Evolutionary conservation across 2,329 filamentous ascomycete species (phyloP).

Genomic region (Sporothrix curviconia): DNA sequence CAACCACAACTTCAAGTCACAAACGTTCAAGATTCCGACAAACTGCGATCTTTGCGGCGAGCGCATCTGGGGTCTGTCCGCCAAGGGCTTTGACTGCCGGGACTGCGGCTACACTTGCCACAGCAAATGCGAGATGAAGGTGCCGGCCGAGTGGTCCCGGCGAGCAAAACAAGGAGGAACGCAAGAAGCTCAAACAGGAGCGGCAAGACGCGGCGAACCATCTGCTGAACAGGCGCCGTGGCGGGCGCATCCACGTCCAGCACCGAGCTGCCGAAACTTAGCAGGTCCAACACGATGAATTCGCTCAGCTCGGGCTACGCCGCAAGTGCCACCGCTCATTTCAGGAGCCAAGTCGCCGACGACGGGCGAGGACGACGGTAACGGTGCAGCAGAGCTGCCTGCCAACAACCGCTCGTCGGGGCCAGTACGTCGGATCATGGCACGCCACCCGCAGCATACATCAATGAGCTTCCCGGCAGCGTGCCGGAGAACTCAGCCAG

Average conservation of each 20-base stretch:
- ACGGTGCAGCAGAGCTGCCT: constrained; percentile 30
- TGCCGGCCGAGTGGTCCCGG: constrained; percentile 92
- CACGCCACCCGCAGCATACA: constrained; percentile 76
- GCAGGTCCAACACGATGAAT: constrained; percentile 79
- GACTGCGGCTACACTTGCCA: constrained; percentile 98
- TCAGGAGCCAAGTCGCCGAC: constrained; percentile 52
- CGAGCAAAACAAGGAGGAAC: constrained; percentile 88
- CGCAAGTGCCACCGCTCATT: constrained; percentile 68
- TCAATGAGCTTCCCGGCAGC: constrained; percentile 58
- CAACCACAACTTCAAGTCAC: constrained; percentile 97
- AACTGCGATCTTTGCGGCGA: constrained; percentile 97
- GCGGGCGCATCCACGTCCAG: constrained; percentile 33
- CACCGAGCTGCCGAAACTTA: constrained; percentile 61
- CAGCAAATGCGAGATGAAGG: constrained; percentile 98
- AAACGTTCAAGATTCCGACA: constrained; percentile 98
- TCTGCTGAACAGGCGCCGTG: constrained; percentile 42
- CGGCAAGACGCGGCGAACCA: constrained; percentile 72
- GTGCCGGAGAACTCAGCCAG: constrained; percentile 36
- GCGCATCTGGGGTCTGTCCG: constrained; percentile 91
- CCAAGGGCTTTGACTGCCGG: constrained; percentile 91
- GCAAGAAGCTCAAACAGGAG: constrained; percentile 84
- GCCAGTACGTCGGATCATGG: constrained; percentile 68
- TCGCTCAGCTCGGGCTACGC: constrained; percentile 85
- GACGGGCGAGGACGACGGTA: constrained; percentile 35
- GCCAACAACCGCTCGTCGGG: constrained; percentile 28